Conservation (phyloP, 345 rosid genomes). For the Capsella bursapastoris region DNA sequence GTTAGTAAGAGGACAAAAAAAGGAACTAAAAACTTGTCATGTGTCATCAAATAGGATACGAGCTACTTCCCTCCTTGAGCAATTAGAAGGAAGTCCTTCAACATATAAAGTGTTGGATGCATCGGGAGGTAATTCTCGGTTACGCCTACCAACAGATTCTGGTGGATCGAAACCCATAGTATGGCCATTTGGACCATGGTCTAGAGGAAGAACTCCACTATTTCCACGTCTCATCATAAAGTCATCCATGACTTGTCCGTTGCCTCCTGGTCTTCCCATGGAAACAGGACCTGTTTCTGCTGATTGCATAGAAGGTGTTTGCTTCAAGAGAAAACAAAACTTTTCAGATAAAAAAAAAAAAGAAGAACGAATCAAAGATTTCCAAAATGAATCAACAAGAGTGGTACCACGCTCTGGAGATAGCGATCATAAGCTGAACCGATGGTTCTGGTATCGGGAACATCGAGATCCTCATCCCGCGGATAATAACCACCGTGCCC, state of each 20-base stretch:
- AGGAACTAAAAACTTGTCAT: not conserved
- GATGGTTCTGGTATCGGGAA: conserved; percentile 71
- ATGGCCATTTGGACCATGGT: conserved; percentile 56
- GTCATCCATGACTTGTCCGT: conserved; percentile 52
- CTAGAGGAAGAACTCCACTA: conserved; percentile 50
- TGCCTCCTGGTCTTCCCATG: conserved; percentile 50
- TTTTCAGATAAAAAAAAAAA: conserved; percentile 22
- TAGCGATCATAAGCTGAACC: conserved; percentile 89
- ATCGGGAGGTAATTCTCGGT: conserved; percentile 78
- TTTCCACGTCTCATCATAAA: conserved; percentile 42
- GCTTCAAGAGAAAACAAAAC: conserved; percentile 51
- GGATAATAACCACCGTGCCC: conserved; percentile 48
- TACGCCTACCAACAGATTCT: conserved; percentile 58
- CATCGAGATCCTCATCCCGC: conserved; percentile 62
- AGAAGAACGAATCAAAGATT: not conserved
- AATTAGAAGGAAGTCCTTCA: conserved; percentile 87
- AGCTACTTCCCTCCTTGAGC: conserved; percentile 83
- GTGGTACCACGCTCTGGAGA: conserved; percentile 68
- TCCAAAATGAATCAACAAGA: conserved; percentile 13
- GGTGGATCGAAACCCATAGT: conserved; percentile 49
- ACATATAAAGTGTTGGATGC: conserved; percentile 83
- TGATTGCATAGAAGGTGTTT: conserved; percentile 59
- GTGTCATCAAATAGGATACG: conserved; percentile 62
- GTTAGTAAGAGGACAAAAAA: conserved; percentile 17
- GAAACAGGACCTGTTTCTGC: conserved; percentile 63